Conservation (phyloP, 2,329 filamentous ascomycete genomes). For the Fusarium haematococcum region DNA sequence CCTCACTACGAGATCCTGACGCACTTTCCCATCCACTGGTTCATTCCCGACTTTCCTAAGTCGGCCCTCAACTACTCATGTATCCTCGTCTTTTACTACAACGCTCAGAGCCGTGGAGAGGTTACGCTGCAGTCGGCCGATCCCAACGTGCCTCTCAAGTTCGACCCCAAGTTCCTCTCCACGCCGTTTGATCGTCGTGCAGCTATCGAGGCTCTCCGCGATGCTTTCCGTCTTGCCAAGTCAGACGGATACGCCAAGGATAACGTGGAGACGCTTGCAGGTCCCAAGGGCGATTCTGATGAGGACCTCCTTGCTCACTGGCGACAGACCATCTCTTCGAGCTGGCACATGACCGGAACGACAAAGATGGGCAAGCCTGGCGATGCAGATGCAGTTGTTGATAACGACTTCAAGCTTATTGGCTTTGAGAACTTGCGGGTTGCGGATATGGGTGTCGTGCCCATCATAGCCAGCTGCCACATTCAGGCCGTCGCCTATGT, state of each 20-base stretch:
- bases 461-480: conserved; percentile 61
- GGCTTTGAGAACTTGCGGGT: conserved; percentile 36
- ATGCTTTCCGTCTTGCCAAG: conserved; percentile 55
- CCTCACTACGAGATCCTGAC: conserved; percentile 68
- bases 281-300: conserved; percentile 61
- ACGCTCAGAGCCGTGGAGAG: conserved; percentile 64
- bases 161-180: conserved; percentile 65
- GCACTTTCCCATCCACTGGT: conserved; percentile 58
- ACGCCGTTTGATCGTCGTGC: conserved; percentile 66
- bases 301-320: conserved; percentile 64
- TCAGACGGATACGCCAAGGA: conserved; percentile 57
- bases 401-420: conserved; percentile 45
- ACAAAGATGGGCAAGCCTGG: conserved; percentile 65
- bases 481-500: conserved; percentile 66
- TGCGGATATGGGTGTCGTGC: conserved; percentile 40
- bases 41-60: conserved; percentile 53
- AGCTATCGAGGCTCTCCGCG: conserved; percentile 61
- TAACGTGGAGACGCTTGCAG: conserved; percentile 54
- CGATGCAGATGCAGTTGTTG: conserved; percentile 59
- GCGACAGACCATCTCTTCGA: conserved; percentile 57
- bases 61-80: conserved; percentile 56
- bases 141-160: conserved; percentile 60
- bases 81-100: conserved; percentile 62
- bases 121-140: conserved; percentile 65
- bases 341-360: conserved; percentile 69